Evolutionary conservation across 192 early-diverging fungal genomes (phyloP).

Genomic region (Irineochytrium annulatum): DNA sequence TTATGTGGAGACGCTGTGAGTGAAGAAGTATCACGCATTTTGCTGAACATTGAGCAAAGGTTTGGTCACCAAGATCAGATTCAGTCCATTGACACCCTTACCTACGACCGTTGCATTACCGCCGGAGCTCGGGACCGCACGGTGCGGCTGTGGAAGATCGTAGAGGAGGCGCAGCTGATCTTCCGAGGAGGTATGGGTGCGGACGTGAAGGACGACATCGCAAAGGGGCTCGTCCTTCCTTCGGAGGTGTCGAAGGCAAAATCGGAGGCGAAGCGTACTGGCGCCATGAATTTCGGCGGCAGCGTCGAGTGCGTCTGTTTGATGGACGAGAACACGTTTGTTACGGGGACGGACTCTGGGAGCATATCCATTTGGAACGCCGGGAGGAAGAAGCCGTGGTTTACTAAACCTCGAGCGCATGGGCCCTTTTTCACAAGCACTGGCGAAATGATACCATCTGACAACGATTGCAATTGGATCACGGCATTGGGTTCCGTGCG

Average conservation of each 20-base stretch:
- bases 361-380: slow-evolving; percentile 90
- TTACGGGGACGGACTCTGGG: slow-evolving; percentile 89
- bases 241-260: slow-evolving; percentile 23
- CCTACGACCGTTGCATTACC: slow-evolving; percentile 87
- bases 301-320: slow-evolving; percentile 82
- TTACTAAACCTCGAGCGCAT: slow-evolving; percentile 70
- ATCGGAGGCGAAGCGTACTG: slow-evolving; percentile 30
- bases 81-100: slow-evolving; percentile 72
- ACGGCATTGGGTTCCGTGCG: slow-evolving; percentile 76
- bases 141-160: slow-evolving; percentile 89
- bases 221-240: slow-evolving; percentile 35
- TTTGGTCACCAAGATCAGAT: slow-evolving; percentile 97
- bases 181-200: slow-evolving; percentile 70
- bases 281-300: slow-evolving; percentile 35
- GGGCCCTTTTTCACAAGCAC: slow-evolving; percentile 37
- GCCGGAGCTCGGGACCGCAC: slow-evolving; percentile 87
- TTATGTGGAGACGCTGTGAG: slow-evolving; percentile 87
- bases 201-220: slow-evolving; percentile 38
- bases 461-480: slow-evolving; percentile 67
- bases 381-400: slow-evolving; percentile 89
- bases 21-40: background rate
- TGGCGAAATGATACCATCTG: background rate
- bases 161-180: slow-evolving; percentile 89
- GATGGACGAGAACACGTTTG: slow-evolving; percentile 90
- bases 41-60: slow-evolving; percentile 11